Evolutionary conservation across 2,329 filamentous ascomycete species (phyloP), one percentile per base, ranked within the genome.

Genomic region (Metarhizium brunneum): DNA sequence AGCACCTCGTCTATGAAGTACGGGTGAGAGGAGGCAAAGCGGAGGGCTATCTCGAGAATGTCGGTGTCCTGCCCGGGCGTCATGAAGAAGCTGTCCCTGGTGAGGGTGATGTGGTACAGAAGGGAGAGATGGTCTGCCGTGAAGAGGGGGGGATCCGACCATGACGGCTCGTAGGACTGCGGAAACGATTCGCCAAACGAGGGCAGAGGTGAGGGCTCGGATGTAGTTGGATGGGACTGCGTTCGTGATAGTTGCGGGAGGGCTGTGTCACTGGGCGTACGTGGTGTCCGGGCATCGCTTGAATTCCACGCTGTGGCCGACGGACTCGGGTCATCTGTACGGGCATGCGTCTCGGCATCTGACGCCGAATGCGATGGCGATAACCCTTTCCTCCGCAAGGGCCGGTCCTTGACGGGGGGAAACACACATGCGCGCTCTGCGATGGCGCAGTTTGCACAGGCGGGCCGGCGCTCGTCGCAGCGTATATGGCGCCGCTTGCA

Each of bases 1-100:
- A 80, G 69, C 5, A 77, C 50, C 59, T 77, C 69, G 55, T 79
- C 74, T 58, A 79, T 71, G 3, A 77, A 68, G 54, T 75, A 79
- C 1, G 74, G 76, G 2, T 47, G 66, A 65, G 35, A 60, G 6
- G 69, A 57, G 8, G 69, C 68, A 51, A 68, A 64, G 16, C 61
- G 64, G 30, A 72, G 59, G 49, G 65, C 65, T 35, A 73, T 61
- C 38, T 68, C 63, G n/a, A 69, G 43, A 47, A 71, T 57, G 32
- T 59, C 56, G 14, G 63, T 57, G 8, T 58, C 60, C 49, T 60
- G 61, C 20, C 55, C 63, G 18, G 52, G 54, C 50, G 59, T 58
- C 16, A 63, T 50, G 14, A 64, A 59, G 50, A 64, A 58, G 20
- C 61, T 56, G 18, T 57, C 48, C 59, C 68, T 63, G 35, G 58